Evolutionary conservation across 371 early-diverging fungal species (phyloP).

Genomic region (Lichtheimia ramosa): DNA sequence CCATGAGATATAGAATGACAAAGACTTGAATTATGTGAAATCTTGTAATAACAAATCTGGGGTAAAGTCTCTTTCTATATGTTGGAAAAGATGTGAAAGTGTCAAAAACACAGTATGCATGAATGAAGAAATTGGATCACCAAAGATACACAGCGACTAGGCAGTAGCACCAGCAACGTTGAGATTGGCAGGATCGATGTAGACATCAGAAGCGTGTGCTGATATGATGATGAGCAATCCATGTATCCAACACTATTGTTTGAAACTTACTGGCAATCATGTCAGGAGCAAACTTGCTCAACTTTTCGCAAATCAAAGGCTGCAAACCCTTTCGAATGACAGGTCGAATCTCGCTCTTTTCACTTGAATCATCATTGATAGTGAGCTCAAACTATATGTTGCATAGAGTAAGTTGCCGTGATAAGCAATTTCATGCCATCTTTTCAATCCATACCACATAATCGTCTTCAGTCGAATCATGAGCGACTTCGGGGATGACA

Average conservation of each 20-base stretch:
- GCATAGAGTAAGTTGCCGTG: neutral
- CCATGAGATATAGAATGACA: too few species aligned
- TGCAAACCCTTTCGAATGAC: slow-evolving; percentile 65
- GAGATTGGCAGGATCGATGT: slow-evolving; percentile 65
- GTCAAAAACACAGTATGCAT: too few species aligned
- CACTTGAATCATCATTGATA: slow-evolving; percentile 48
- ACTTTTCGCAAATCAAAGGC: slow-evolving; percentile 53
- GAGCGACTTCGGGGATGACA: slow-evolving; percentile 85
- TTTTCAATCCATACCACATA: slow-evolving; percentile 55
- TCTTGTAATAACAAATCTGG: too few species aligned
- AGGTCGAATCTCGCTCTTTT: slow-evolving; percentile 59
- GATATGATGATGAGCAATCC: neutral
- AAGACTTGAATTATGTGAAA: too few species aligned
- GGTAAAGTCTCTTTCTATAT: too few species aligned
- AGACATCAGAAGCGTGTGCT: slow-evolving; percentile 87
- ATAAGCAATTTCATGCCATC: neutral
- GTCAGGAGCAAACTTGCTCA: slow-evolving; percentile 69
- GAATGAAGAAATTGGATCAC: too few species aligned
- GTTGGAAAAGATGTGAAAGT: too few species aligned
- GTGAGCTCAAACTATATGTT: slow-evolving; percentile 68
- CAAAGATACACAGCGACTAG: neutral
- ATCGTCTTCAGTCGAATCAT: slow-evolving; percentile 81
- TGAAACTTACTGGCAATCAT: slow-evolving; percentile 62
- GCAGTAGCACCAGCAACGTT: slow-evolving; percentile 23
- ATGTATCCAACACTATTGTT: neutral